phyloP scores from a whole-genome alignment of 768 basidiomycete genomes.

The Termitomyces titanicus region DNA sequence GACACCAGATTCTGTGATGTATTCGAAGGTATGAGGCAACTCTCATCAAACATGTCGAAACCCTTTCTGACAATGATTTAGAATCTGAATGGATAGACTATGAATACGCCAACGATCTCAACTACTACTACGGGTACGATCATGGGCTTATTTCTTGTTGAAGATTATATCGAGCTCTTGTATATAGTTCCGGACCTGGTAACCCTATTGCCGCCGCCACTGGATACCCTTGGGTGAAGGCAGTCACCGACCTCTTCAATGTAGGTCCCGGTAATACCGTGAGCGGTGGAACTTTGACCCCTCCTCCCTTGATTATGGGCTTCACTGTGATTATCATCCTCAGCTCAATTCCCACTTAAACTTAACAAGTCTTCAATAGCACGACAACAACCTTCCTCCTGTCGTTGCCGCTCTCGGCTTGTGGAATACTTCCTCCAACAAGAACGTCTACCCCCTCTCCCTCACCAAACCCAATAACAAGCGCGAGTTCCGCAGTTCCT shows the following conservation, averaged over 20 bases:
- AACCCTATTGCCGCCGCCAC: constrained; percentile 37
- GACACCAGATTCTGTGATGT: constrained; percentile 38
- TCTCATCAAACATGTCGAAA: background rate
- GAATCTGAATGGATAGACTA: constrained; percentile 40
- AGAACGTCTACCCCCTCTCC: constrained; percentile 34
- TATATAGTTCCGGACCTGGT: constrained; percentile 38
- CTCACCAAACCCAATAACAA: constrained; percentile 22
- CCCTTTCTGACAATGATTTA: constrained; percentile 3
- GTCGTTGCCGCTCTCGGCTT: constrained; percentile 38
- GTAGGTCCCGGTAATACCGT: constrained; percentile 24
- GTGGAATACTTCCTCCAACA: constrained; percentile 32
- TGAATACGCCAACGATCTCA: constrained; percentile 42
- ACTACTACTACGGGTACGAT: constrained; percentile 42
- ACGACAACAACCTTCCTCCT: constrained; percentile 42
- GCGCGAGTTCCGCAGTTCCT: constrained; percentile 35
- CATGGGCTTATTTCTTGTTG: background rate
- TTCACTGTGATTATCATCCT: constrained; percentile 30
- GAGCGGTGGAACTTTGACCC: constrained; percentile 25
- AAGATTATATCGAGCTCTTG: background rate
- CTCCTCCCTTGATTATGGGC: constrained; percentile 39
- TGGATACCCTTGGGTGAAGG: constrained; percentile 37
- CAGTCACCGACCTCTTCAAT: constrained; percentile 32
- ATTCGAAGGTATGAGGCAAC: constrained; percentile 26
- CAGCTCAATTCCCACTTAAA: background rate
- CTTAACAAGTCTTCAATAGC: constrained; percentile 25